A percentile compares a stretch with the other conserved stretches of the same genome.
These are phyloP conservation scores for Tricholomella constricta DNA, from an alignment of 768 basidiomycete genomes.

Conservation along the genomic window DNA sequence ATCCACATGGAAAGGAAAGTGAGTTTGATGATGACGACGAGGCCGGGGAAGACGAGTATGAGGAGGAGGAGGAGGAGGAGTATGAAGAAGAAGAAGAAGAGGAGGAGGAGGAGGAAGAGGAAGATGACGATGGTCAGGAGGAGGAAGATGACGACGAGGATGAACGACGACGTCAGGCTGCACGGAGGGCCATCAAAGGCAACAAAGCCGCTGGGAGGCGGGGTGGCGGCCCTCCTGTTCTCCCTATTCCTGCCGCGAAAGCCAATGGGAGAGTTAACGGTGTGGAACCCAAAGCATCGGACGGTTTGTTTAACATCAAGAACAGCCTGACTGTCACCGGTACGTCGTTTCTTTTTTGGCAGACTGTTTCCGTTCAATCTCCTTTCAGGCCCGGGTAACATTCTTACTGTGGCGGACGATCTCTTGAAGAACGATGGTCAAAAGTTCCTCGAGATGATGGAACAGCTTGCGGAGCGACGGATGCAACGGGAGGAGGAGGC, in stretches of 20 bases:
- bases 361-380: constrained; percentile 12
- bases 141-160: constrained; percentile 45
- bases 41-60: constrained; percentile 42
- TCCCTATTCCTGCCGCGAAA: constrained; percentile 24
- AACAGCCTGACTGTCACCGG: constrained; percentile 83
- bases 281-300: constrained; percentile 38
- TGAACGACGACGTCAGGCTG: constrained; percentile 6
- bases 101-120: constrained; percentile 52
- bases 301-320: constrained; percentile 72
- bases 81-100: constrained; percentile 48
- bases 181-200: constrained; percentile 9
- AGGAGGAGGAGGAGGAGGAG: constrained; percentile 40
- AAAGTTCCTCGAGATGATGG: constrained; percentile 99
- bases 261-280: constrained; percentile 17
- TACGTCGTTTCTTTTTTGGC: constrained; percentile 33
- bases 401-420: constrained; percentile 98
- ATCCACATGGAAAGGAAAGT: constrained; percentile 70
- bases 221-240: constrained; percentile 18
- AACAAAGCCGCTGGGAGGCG: constrained; percentile 16
- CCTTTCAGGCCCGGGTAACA: constrained; percentile 78
- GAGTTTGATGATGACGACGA: constrained; percentile 64
- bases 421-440: constrained; percentile 98
- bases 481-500: constrained; percentile 85
- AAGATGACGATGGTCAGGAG: constrained; percentile 63
- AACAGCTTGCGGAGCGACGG: constrained; percentile 92